Percentiles rank a stretch among this genome's conserved stretches.
Conservation (phyloP, 2,329 filamentous ascomycete species). For the Clarireedia monteithiana region DNA sequence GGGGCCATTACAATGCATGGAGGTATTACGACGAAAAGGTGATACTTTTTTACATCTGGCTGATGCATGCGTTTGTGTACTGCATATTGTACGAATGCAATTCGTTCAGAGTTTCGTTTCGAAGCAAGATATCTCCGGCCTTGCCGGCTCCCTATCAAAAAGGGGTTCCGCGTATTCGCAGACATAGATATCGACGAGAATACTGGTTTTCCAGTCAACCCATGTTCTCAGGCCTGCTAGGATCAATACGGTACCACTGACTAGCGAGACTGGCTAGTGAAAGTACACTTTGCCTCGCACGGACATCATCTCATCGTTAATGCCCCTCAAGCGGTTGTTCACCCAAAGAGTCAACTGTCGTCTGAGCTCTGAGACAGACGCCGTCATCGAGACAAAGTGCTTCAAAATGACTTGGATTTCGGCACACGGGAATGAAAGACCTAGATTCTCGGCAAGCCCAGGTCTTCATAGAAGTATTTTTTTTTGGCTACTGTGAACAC, state of each 20-base stretch:
- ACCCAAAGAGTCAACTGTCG: not conserved
- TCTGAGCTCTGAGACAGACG: not conserved
- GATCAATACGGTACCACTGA: not conserved
- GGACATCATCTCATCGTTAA: not conserved
- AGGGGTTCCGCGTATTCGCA: not conserved
- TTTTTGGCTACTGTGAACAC: too few species aligned
- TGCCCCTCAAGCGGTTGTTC: not conserved
- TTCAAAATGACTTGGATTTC: too few species aligned
- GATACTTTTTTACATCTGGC: not conserved
- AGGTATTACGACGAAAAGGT: too few species aligned
- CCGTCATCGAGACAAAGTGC: too few species aligned
- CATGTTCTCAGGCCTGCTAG: not conserved
- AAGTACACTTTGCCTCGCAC: not conserved
- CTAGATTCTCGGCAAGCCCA: too few species aligned
- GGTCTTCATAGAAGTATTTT: too few species aligned
- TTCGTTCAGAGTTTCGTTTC: not conserved
- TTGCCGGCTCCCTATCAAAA: not conserved
- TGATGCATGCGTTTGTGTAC: not conserved
- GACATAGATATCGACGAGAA: not conserved
- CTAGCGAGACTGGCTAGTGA: too few species aligned
- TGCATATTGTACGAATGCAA: not conserved
- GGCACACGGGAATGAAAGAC: too few species aligned
- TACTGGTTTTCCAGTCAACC: not conserved
- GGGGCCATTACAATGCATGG: too few species aligned
- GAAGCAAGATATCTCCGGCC: not conserved